Evolutionary conservation across 1,139 yeast species (phyloP).

Genomic region (Kurtzmaniella quercitrusa): DNA sequence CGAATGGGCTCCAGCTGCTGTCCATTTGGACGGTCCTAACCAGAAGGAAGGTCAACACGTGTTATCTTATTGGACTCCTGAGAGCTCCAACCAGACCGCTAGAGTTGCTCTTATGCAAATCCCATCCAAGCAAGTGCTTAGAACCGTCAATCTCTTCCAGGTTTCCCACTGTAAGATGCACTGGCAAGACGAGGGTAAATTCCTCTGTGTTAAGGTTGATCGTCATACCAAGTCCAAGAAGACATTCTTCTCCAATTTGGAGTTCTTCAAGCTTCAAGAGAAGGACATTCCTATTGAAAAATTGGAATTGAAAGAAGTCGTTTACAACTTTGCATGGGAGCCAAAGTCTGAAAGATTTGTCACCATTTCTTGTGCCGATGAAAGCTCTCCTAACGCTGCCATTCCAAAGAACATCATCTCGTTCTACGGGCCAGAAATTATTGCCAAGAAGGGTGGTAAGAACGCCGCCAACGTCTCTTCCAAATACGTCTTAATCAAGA

Average conservation of each 20-base stretch:
- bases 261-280: constrained; percentile 83
- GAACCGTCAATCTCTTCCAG: constrained; percentile 92
- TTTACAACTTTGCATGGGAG: constrained; percentile 92
- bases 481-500: constrained; percentile 37
- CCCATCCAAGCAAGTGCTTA: constrained; percentile 75
- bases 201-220: constrained; percentile 90
- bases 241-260: constrained; percentile 86
- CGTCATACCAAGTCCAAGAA: constrained; percentile 95
- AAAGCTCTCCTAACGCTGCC: constrained; percentile 61
- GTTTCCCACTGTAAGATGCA: constrained; percentile 87
- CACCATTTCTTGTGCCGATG: constrained; percentile 65
- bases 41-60: constrained; percentile 57
- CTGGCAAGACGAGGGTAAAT: constrained; percentile 91
- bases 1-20: constrained; percentile 92
- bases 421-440: constrained; percentile 78
- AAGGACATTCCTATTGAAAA: constrained; percentile 94
- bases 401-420: constrained; percentile 68
- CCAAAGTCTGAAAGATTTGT: constrained; percentile 87
- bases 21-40: constrained; percentile 56
- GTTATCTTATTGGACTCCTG: constrained; percentile 96
- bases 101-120: constrained; percentile 89
- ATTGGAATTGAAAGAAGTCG: constrained; percentile 87
- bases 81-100: constrained; percentile 86
- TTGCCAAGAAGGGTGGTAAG: constrained; percentile 43
- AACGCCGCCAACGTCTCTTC: constrained; percentile 55